A percentile compares a stretch with the other conserved stretches of the same genome.
phyloP scores from a whole-genome alignment of 2,329 filamentous ascomycete species.

The Aureobasidium subglaciale region DNA sequence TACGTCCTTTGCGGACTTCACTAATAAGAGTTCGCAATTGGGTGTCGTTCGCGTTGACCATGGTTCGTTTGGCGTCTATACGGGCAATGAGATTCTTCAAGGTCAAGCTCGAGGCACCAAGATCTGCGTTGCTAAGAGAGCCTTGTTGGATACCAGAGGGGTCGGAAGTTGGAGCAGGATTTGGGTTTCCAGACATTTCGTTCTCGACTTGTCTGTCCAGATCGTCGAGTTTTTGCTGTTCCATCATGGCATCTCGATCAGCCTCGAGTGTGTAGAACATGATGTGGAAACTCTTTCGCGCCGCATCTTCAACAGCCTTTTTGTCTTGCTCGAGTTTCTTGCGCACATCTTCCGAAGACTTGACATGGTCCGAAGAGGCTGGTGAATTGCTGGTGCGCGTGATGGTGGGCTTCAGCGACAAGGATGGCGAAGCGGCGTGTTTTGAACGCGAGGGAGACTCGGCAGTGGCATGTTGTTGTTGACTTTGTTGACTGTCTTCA shows the following conservation, averaged over 20 bases:
- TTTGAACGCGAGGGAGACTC: constrained; percentile 44
- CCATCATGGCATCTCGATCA: constrained; percentile 91
- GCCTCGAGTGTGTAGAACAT: constrained; percentile 94
- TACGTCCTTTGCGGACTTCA: constrained; percentile 93
- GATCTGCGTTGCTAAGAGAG: constrained; percentile 84
- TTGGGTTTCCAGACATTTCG: constrained; percentile 70
- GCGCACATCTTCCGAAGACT: constrained; percentile 77
- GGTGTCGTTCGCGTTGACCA: constrained; percentile 85
- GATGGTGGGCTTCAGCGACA: constrained; percentile 57
- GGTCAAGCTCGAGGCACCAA: constrained; percentile 91
- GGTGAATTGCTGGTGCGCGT: constrained; percentile 51
- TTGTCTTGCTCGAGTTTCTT: constrained; percentile 91
- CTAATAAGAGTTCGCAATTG: constrained; percentile 90
- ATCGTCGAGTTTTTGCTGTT: constrained; percentile 94
- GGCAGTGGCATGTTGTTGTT: not conserved
- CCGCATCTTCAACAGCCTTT: constrained; percentile 81
- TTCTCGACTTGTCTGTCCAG: constrained; percentile 93
- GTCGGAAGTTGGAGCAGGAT: constrained; percentile 28
- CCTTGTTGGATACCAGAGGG: constrained; percentile 60
- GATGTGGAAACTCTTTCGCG: constrained; percentile 83
- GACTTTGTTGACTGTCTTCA: constrained; percentile 27
- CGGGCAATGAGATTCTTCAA: constrained; percentile 94
- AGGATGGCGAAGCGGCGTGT: constrained; percentile 54
- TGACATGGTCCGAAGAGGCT: constrained; percentile 46
- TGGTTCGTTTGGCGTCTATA: constrained; percentile 85